Evolutionary conservation across 2,329 filamentous ascomycete genomes (phyloP).

Genomic region (Camillea tinctor): DNA sequence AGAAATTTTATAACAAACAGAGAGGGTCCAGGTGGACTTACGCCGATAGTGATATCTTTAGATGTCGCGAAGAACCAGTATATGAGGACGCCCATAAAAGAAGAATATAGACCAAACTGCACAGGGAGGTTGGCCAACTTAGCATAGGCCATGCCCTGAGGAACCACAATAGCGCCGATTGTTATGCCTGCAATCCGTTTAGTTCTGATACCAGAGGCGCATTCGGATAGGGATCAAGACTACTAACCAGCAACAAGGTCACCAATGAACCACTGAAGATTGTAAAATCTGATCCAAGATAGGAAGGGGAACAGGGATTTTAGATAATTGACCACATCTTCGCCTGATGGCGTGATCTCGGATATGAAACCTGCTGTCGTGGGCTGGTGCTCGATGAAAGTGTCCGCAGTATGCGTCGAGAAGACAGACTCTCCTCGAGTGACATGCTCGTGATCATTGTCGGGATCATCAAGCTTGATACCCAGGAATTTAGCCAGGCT

Average conservation of each 20-base stretch:
- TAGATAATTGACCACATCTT: conserved; percentile 59
- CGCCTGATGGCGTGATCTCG: conserved; percentile 58
- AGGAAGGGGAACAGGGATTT: conserved; percentile 80
- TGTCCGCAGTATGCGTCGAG: conserved; percentile 69
- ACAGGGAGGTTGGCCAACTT: conserved; percentile 75
- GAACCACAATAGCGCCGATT: conserved; percentile 73
- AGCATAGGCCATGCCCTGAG: conserved; percentile 95
- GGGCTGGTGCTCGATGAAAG: conserved; percentile 81
- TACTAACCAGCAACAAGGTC: conserved; percentile 81
- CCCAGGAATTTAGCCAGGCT: conserved; percentile 74
- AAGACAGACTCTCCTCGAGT: conserved; percentile 78
- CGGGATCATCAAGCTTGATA: conserved; percentile 74
- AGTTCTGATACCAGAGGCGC: conserved; percentile 15
- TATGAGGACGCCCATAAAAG: conserved; percentile 90
- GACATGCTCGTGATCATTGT: conserved; percentile 66
- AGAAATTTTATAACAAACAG: conserved; percentile 12
- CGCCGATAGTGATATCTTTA: conserved; percentile 96
- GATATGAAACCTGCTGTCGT: conserved; percentile 70
- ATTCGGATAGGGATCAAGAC: conserved; percentile 1
- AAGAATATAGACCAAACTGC: conserved; percentile 88
- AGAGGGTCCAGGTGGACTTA: conserved; percentile 43
- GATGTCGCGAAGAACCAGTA: conserved; percentile 99
- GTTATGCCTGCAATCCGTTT: conserved; percentile 43
- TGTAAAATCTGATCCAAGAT: conserved; percentile 88
- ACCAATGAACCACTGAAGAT: conserved; percentile 81